Conservation (phyloP, 2,329 filamentous ascomycete species). For the Neofusicoccum cordaticola region DNA sequence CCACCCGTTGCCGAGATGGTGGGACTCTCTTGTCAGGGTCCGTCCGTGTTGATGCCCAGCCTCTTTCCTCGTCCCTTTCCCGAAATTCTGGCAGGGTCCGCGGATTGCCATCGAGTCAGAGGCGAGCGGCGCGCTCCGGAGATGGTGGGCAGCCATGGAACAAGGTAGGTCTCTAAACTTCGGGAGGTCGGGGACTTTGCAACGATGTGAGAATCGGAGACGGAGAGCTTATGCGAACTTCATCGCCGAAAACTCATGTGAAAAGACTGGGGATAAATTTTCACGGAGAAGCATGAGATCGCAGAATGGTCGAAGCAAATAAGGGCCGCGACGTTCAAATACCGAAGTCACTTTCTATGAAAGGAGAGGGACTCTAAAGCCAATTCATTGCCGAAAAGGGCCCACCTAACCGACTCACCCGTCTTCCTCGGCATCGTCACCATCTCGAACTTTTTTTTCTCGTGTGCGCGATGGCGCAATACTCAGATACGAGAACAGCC, state of each 20-base stretch:
- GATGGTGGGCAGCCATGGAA: background rate
- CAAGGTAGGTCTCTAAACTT: background rate
- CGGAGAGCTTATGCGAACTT: background rate
- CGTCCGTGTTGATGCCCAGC: conserved; percentile 1
- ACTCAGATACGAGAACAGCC: background rate
- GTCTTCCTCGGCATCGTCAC: background rate
- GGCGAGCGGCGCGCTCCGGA: background rate
- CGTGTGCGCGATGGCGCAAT: background rate
- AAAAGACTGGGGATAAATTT: background rate
- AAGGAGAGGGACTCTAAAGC: background rate
- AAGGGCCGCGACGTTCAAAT: no score
- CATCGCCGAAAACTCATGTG: background rate
- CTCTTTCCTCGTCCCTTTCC: background rate
- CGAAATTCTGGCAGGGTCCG: background rate
- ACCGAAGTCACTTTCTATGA: no score
- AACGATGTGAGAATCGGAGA: background rate
- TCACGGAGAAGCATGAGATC: background rate
- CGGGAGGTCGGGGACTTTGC: background rate
- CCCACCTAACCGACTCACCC: background rate
- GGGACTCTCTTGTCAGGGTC: background rate
- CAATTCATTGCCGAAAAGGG: background rate
- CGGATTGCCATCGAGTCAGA: background rate
- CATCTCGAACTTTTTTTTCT: background rate
- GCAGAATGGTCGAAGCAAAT: background rate
- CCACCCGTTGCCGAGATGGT: background rate